Evolutionary conservation across 1,284 basidiomycete genomes (phyloP).

Genomic region (Microbotryomycetes sp.): DNA sequence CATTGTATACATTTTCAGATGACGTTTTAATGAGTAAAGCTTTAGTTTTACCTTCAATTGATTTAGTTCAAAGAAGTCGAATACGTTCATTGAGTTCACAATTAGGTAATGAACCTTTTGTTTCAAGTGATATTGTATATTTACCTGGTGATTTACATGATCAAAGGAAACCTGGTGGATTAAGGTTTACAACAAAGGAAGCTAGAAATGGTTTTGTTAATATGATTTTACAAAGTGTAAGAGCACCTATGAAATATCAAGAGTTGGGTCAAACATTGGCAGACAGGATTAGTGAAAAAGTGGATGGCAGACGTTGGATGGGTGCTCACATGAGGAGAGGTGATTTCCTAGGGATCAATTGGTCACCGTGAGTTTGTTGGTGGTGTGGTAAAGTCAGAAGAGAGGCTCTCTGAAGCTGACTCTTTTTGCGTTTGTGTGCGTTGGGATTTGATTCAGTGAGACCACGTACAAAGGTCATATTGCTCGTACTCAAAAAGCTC

Average conservation of each 20-base stretch:
- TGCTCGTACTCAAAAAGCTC: conserved; percentile 42
- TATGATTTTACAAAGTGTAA: conserved; percentile 44
- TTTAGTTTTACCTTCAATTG: conserved; percentile 43
- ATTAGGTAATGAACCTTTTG: conserved; percentile 38
- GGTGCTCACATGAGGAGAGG: conserved; percentile 51
- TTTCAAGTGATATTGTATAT: conserved; percentile 37
- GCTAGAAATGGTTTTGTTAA: conserved; percentile 42
- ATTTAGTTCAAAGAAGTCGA: conserved; percentile 41
- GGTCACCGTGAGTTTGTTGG: neutral
- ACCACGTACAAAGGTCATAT: conserved; percentile 46
- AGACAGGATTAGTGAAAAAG: conserved; percentile 42
- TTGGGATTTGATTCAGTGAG: conserved; percentile 43
- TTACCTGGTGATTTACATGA: conserved; percentile 47
- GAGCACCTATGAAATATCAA: conserved; percentile 40
- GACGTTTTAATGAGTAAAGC: conserved; percentile 46
- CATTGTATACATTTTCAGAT: conserved; percentile 3
- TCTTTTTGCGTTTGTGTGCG: neutral
- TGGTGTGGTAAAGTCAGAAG: conserved; percentile 6
- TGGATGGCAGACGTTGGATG: conserved; percentile 47
- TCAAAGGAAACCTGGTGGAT: conserved; percentile 46
- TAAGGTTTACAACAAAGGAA: conserved; percentile 45
- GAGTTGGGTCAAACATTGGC: conserved; percentile 42
- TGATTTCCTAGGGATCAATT: conserved; percentile 42
- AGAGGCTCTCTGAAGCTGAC: too few species aligned
- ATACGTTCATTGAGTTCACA: conserved; percentile 43